Conservation (phyloP, 352 stramenopile species). For the Aphanomyces stellatus region DNA sequence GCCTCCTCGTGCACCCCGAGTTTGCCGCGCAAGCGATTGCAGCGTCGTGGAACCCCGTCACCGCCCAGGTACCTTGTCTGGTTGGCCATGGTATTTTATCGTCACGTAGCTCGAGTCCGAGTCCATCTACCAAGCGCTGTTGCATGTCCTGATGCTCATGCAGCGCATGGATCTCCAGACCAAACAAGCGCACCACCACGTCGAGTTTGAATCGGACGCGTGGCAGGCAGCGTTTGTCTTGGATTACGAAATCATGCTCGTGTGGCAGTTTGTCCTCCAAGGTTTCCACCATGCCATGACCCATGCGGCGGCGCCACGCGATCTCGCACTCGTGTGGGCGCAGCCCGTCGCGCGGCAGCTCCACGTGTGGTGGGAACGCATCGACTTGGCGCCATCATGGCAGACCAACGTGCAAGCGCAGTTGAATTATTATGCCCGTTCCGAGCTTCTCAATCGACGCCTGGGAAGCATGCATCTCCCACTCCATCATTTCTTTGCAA, state of each 20-base stretch:
- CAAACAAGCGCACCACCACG: constrained; percentile 52
- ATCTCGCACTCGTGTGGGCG: neutral
- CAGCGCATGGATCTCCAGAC: constrained; percentile 79
- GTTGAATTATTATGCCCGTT: neutral
- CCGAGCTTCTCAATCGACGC: neutral
- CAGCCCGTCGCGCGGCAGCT: constrained; percentile 19
- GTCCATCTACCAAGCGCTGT: constrained; percentile 47
- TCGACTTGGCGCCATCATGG: constrained; percentile 9
- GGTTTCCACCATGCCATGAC: neutral
- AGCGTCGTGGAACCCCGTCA: constrained; percentile 28
- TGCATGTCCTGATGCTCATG: constrained; percentile 50
- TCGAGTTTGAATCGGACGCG: constrained; percentile 78
- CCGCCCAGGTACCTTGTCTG: neutral
- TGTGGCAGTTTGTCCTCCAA: constrained; percentile 28
- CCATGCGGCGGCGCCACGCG: neutral
- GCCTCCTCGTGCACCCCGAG: constrained; percentile 56
- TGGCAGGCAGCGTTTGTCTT: constrained; percentile 79
- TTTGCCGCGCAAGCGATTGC: constrained; percentile 49
- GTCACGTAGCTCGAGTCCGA: constrained; percentile 21
- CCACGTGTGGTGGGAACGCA: neutral
- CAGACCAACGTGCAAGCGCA: neutral
- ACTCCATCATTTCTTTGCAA: constrained; percentile 68
- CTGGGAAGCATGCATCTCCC: constrained; percentile 66
- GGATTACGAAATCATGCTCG: constrained; percentile 74
- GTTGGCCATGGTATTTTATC: constrained; percentile 25